Evolutionary conservation across 202 grass and related monocot species (phyloP).

Genomic region (Panicum hallii): DNA sequence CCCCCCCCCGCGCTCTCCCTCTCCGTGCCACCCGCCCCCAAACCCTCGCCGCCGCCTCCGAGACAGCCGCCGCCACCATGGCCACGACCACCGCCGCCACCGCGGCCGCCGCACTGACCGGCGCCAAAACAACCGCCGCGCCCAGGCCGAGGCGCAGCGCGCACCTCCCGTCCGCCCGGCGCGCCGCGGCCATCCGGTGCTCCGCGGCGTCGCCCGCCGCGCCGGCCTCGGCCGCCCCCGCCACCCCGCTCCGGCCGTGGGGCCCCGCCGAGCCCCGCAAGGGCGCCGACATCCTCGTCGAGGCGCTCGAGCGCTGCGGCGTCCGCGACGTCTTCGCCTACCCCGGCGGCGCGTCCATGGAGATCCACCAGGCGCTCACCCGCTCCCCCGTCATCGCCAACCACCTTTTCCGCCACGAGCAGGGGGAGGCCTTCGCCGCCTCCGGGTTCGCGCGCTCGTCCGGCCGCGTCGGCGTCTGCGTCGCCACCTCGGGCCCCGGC

Average conservation of each 20-base stretch:
- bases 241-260: slow-evolving; percentile 50
- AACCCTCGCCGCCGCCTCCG: slow-evolving; percentile 37
- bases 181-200: slow-evolving; percentile 41
- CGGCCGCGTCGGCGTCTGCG: slow-evolving; percentile 75
- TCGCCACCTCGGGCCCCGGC: slow-evolving; percentile 91
- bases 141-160: background rate
- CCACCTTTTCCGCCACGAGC: slow-evolving; percentile 94
- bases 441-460: slow-evolving; percentile 84
- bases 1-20: background rate
- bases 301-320: slow-evolving; percentile 84
- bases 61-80: slow-evolving; percentile 48
- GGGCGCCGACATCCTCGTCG: slow-evolving; percentile 90
- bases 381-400: slow-evolving; percentile 83
- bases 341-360: slow-evolving; percentile 95
- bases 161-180: background rate
- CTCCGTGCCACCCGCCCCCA: slow-evolving; percentile 29
- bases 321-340: slow-evolving; percentile 88
- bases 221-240: slow-evolving; percentile 30
- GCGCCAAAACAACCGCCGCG: background rate
- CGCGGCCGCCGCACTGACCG: background rate
- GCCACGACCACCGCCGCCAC: slow-evolving; percentile 39
- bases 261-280: slow-evolving; percentile 68
- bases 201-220: slow-evolving; percentile 18
- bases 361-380: slow-evolving; percentile 99
- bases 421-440: slow-evolving; percentile 90